phyloP scores from a whole-genome alignment of 2,329 filamentous ascomycete species.

The Cordyceps pruinosa region DNA sequence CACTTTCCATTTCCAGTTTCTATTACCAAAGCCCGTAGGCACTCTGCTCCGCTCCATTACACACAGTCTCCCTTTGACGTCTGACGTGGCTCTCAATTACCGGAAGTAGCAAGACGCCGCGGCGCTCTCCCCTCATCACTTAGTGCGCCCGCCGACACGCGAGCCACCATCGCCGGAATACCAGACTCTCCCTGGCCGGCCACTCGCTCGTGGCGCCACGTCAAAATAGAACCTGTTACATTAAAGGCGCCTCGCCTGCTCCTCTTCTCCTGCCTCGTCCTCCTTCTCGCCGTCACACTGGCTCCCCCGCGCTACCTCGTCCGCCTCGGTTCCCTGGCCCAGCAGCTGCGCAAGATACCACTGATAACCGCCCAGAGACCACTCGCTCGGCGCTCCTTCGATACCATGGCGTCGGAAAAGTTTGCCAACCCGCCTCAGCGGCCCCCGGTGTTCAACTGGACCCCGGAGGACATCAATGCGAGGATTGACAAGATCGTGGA shows the following conservation, averaged over 20 bases:
- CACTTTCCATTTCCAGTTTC: slow-evolving; percentile 4
- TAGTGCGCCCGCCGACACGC: background rate
- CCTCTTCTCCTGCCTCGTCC: slow-evolving; percentile 44
- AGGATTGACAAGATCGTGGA: slow-evolving; percentile 63
- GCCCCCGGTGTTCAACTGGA: slow-evolving; percentile 71
- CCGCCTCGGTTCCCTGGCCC: slow-evolving; percentile 52
- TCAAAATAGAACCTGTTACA: slow-evolving; percentile 12
- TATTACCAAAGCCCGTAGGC: slow-evolving; percentile 6
- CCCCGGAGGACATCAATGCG: slow-evolving; percentile 58
- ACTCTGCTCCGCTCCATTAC: background rate
- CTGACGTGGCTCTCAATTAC: background rate
- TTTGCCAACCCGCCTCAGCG: slow-evolving; percentile 71
- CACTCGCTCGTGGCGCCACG: slow-evolving; percentile 12
- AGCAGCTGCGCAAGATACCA: slow-evolving; percentile 42
- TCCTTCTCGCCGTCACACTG: slow-evolving; percentile 60
- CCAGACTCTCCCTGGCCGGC: background rate
- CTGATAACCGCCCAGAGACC: slow-evolving; percentile 23
- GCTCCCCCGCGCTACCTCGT: slow-evolving; percentile 53
- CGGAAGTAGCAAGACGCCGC: background rate
- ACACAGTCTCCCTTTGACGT: background rate
- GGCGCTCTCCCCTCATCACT: background rate
- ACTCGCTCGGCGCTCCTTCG: slow-evolving; percentile 32
- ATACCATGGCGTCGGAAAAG: slow-evolving; percentile 58
- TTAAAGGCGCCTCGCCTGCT: slow-evolving; percentile 27
- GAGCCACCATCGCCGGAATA: background rate